Evolutionary conservation across 192 early-diverging fungal species (phyloP), one percentile per base, ranked within the genome.

Genomic region (Backusella tarrabulga): DNA sequence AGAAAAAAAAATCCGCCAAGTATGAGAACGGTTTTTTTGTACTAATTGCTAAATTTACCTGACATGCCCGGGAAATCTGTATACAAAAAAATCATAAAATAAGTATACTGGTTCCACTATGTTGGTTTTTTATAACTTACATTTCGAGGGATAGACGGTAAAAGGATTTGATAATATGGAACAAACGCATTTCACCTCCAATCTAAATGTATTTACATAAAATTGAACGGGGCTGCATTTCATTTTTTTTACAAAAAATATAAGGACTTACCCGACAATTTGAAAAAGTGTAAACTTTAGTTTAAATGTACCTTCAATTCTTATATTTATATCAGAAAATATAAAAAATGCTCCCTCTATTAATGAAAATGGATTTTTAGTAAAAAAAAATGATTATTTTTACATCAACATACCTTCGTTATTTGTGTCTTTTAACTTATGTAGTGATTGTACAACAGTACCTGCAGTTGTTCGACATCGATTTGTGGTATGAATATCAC

Each of bases 291-390:
- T 93, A 77, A 98, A 96, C 89, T 87, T 91, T 63, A 95, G 86
- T n/a, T 89, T 80, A 77, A 91, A 95, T 26, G 85, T 85, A 14
- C 97, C 97, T 80, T 98, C 97, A 82, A 95, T 91, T 9, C 97
- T 84, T 14, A 97, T 93, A 19, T 93, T 95, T 19, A 98, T 85
- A 84, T 98, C 97, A 17, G 97, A 92, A 82, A 98, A 98, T 21
- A 98, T 92, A 88, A 98, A 98, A 78, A 96, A 98, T 1, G 93
- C 95, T 6, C 95, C 95, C 42, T 96, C 94, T 83, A 63, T 69
- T 44, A 44, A 44, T 15, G 15, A 44, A 44, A 19, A 44, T 17
- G 42, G 15, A 44, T 44, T 44, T 44, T 44, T 44, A 44, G 42
- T 44, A 44, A 44, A 44, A 44, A 4, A 44, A 17, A 44, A 44